Conservation (phyloP, 2,329 filamentous ascomycete genomes). For the Ceratocystis albifundus region DNA sequence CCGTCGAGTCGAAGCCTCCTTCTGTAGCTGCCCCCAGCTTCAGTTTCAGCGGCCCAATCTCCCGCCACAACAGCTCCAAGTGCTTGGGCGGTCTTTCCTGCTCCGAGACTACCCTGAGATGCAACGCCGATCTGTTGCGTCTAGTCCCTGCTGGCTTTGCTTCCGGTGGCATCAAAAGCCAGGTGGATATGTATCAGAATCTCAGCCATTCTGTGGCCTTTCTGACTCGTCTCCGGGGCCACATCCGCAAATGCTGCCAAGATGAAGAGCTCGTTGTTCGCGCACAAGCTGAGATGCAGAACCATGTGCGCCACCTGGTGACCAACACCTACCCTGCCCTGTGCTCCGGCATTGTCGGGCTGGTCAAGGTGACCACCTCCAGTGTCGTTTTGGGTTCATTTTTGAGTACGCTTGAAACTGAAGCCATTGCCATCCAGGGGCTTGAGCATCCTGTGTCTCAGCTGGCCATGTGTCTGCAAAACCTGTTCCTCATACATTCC, state of each 20-base stretch:
- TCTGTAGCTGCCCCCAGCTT: background rate
- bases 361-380: background rate
- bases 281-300: background rate
- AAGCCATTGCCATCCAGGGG: background rate
- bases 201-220: background rate
- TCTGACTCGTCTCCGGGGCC: slow-evolving; percentile 1
- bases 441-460: background rate
- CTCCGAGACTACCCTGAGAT: background rate
- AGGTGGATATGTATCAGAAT: background rate
- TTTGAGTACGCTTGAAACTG: background rate
- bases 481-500: background rate
- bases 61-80: background rate
- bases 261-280: background rate
- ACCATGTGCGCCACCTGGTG: background rate
- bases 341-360: background rate
- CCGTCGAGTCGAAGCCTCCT: background rate
- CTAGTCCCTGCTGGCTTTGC: background rate
- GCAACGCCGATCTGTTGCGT: background rate
- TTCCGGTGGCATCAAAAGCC: background rate
- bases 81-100: background rate
- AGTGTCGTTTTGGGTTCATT: background rate
- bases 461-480: slow-evolving; percentile 8
- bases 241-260: slow-evolving; percentile 2
- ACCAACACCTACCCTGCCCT: background rate
- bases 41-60: background rate